Evolutionary conservation across 169 alveolate species (phyloP), one percentile per base, ranked within the genome.

Genomic region (Babesia sp.): DNA sequence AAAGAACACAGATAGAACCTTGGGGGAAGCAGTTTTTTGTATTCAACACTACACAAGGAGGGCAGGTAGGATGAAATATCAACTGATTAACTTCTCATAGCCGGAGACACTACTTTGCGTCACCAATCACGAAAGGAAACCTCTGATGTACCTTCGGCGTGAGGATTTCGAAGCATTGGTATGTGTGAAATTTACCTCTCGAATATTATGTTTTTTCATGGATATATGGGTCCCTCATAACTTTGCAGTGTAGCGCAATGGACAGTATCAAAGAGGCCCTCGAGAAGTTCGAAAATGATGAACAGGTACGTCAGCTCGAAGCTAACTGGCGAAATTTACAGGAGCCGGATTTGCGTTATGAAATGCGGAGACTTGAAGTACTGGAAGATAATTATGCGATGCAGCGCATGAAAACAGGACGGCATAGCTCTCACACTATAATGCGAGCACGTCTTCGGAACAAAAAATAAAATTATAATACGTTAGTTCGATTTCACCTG

Each of bases 401-500:
- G 92, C 92, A 87, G 44, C 48, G 92, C 26, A 84, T 87, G 92
- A 80, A 80, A 54, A 83, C 85, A 31, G 92, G 92, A 36, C 70
- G 84, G 20, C 92, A 87, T 71, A 66, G 77, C 36, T 87, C 90
- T 14, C 87, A 84, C 44, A 90, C 92, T 4, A 87, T 79, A 64
- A 78, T 67, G 75, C 46, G 86, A 8, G 87, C 90, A 24, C 42
- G 78, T 18, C 72, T 37, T 29, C 37, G 92, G 0, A 59, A 61
- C 39, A 66, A 68, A 39, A 86, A 86, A 48, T 78, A 58, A 42
- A 18, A 7, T 34, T 12, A 9, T n/a, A 54, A 6, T 0, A 18
- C 22, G 5, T 41, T 56, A 69, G 51, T 16, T 55, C 44, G 60
- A 29, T 18, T 28, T 5, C n/a, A 44, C 4, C 68, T 31, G 55